phyloP scores from a whole-genome alignment of 768 basidiomycete species.

The Suillus fuscotomentosus region DNA sequence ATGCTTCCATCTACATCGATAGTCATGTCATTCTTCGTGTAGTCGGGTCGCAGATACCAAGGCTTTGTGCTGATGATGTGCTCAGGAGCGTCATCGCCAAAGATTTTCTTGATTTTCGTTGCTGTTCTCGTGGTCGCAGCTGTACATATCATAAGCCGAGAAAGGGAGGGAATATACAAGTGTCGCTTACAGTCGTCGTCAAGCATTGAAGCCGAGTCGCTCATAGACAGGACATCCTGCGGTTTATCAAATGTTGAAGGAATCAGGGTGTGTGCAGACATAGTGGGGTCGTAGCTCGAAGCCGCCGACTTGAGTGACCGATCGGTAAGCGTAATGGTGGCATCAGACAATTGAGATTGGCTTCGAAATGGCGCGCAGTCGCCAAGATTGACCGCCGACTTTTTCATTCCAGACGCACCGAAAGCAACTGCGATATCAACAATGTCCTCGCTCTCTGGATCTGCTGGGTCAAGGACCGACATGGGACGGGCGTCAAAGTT shows the following conservation, averaged over 20 bases:
- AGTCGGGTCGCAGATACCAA: slow-evolving; percentile 85
- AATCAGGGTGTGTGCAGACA: slow-evolving; percentile 25
- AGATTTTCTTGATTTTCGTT: slow-evolving; percentile 62
- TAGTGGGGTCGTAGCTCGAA: slow-evolving; percentile 23
- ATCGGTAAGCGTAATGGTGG: slow-evolving; percentile 32
- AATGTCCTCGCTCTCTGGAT: slow-evolving; percentile 49
- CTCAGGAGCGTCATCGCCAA: slow-evolving; percentile 59
- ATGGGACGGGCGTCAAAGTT: slow-evolving; percentile 45
- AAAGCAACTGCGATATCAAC: slow-evolving; percentile 60
- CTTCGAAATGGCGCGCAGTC: slow-evolving; percentile 30
- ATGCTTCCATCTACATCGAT: slow-evolving; percentile 85
- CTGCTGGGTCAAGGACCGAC: slow-evolving; percentile 36
- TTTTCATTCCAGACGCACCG: slow-evolving; percentile 36
- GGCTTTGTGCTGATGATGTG: slow-evolving; percentile 53
- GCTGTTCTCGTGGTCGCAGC: slow-evolving; percentile 22
- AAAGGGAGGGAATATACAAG: slow-evolving; percentile 1
- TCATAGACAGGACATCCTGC: slow-evolving; percentile 16
- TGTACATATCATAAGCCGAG: slow-evolving; percentile 11
- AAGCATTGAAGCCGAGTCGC: slow-evolving; percentile 19
- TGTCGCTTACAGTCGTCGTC: slow-evolving; percentile 26
- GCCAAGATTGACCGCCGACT: slow-evolving; percentile 13
- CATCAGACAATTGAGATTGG: slow-evolving; percentile 33
- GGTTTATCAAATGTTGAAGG: slow-evolving; percentile 17
- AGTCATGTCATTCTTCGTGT: slow-evolving; percentile 74
- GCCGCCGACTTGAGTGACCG: slow-evolving; percentile 17